A percentile compares a stretch with the other conserved stretches of the same genome.
phyloP scores from a whole-genome alignment of 139 green algal genomes.

The Haematococcus sp. region DNA sequence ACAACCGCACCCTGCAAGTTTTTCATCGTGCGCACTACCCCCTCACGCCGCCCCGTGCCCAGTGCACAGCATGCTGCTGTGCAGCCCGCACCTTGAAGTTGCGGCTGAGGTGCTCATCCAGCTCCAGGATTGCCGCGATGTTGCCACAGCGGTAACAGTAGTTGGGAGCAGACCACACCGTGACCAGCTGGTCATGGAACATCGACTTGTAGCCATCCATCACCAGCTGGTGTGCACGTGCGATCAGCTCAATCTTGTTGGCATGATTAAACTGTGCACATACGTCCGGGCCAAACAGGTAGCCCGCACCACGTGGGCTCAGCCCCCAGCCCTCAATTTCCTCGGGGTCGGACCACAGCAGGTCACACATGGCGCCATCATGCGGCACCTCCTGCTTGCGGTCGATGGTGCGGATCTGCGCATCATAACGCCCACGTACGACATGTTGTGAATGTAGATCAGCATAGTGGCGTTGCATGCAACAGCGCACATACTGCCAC shows the following conservation, averaged over 20 bases:
- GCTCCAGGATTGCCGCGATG: slow-evolving; percentile 94
- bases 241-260: slow-evolving; percentile 74
- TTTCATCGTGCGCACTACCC: no score
- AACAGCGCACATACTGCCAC: neutral
- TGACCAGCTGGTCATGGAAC: slow-evolving; percentile 95
- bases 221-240: slow-evolving; percentile 94
- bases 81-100: slow-evolving; percentile 76
- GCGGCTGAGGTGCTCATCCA: slow-evolving; percentile 88
- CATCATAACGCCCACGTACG: no score
- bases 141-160: slow-evolving; percentile 99
- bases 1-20: no score
- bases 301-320: slow-evolving; percentile 75
- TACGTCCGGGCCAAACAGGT: slow-evolving; percentile 96
- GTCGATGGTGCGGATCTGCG: slow-evolving; percentile 92
- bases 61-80: neutral
- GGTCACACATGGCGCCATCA: slow-evolving; percentile 98
- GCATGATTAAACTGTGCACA: slow-evolving; percentile 78
- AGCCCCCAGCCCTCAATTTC: slow-evolving; percentile 98
- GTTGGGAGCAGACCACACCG: slow-evolving; percentile 97
- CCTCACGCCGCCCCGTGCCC: neutral
- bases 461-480: neutral
- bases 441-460: neutral
- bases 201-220: slow-evolving; percentile 99
- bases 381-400: slow-evolving; percentile 98
- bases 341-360: slow-evolving; percentile 96